phyloP scores from a whole-genome alignment of 2,329 filamentous ascomycete species.

The Chaetomiaceae sp. region DNA sequence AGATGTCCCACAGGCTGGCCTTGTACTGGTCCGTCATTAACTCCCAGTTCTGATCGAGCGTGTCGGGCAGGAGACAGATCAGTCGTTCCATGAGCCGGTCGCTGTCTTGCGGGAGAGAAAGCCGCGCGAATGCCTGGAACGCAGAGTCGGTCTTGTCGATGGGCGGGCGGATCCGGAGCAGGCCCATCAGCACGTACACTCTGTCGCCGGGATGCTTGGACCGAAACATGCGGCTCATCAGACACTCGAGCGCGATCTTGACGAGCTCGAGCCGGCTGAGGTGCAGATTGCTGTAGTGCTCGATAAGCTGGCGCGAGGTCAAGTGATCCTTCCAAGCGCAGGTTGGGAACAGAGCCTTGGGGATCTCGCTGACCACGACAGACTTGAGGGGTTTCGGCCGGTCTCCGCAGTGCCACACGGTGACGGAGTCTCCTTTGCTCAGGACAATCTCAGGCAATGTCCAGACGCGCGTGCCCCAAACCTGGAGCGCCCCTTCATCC shows the following conservation, averaged over 20 bases:
- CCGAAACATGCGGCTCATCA: constrained; percentile 29
- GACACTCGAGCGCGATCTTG: constrained; percentile 30
- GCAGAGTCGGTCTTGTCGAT: constrained; percentile 33
- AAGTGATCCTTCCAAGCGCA: constrained; percentile 30
- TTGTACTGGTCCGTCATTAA: constrained; percentile 32
- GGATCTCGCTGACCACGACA: constrained; percentile 21
- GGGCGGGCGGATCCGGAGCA: constrained; percentile 33
- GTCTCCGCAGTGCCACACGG: constrained; percentile 27
- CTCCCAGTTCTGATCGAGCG: constrained; percentile 21
- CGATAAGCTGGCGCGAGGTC: constrained; percentile 32
- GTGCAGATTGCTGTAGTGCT: constrained; percentile 33
- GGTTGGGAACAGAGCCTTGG: constrained; percentile 34
- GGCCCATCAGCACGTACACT: constrained; percentile 37
- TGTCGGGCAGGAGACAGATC: constrained; percentile 30
- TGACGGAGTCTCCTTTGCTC: constrained; percentile 19
- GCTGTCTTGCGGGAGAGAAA: constrained; percentile 36
- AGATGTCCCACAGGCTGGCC: constrained; percentile 34
- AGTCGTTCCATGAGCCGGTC: constrained; percentile 34
- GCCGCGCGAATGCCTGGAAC: constrained; percentile 36
- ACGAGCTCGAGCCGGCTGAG: constrained; percentile 34
- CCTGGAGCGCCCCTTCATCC: constrained; percentile 12
- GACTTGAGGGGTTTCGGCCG: constrained; percentile 17
- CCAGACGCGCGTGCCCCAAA: constrained; percentile 32
- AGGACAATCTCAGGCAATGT: constrained; percentile 32
- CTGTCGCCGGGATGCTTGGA: constrained; percentile 31